These are phyloP conservation scores for Lagenidium sp. DNA, from an alignment of 352 stramenopile species.

Conservation along the genomic window DNA sequence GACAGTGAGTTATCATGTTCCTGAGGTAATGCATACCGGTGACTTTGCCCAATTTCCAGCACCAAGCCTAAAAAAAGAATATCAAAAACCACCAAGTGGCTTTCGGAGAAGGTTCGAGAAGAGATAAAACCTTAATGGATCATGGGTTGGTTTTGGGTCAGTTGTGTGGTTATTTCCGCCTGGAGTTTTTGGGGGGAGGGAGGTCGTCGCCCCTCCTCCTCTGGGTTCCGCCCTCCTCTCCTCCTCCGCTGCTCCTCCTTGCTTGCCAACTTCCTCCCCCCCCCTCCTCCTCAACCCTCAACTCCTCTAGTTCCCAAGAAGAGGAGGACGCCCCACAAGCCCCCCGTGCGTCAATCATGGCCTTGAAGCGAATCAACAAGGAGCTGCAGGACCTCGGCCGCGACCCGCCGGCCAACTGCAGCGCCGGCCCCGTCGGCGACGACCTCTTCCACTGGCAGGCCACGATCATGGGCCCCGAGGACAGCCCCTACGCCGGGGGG, in stretches of 20 bases:
- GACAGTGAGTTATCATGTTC: constrained; percentile 1
- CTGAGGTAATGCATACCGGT: constrained; percentile 10
- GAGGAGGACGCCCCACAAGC: constrained; percentile 14
- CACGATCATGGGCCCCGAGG: constrained; percentile 97
- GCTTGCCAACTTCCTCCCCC: constrained; percentile 2
- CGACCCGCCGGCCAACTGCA: constrained; percentile 98
- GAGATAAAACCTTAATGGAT: constrained; percentile 13
- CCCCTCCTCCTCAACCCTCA: constrained; percentile 7
- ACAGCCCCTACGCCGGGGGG: constrained; percentile 96
- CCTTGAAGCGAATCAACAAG: constrained; percentile 95
- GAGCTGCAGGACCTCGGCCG: constrained; percentile 91
- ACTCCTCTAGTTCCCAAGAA: constrained; percentile 12
- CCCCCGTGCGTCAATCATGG: constrained; percentile 41
- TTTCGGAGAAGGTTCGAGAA: constrained; percentile 20
- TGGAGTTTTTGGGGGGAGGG: too few relatives aligned
- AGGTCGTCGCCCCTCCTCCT: too few relatives aligned
- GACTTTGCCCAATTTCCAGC: constrained; percentile 4
- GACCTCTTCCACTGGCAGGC: constrained; percentile 98
- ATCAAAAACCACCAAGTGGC: constrained; percentile 15
- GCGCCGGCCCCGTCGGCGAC: constrained; percentile 95
- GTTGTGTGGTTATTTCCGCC: too few relatives aligned
- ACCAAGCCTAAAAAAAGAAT: too few relatives aligned
- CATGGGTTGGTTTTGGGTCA: neutral
- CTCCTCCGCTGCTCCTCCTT: constrained; percentile 1
- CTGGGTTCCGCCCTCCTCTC: neutral